A percentile compares a stretch with the other conserved stretches of the same genome.
Evolutionary conservation across 352 stramenopile species (phyloP).

Genomic region (Phytophthora sp.): DNA sequence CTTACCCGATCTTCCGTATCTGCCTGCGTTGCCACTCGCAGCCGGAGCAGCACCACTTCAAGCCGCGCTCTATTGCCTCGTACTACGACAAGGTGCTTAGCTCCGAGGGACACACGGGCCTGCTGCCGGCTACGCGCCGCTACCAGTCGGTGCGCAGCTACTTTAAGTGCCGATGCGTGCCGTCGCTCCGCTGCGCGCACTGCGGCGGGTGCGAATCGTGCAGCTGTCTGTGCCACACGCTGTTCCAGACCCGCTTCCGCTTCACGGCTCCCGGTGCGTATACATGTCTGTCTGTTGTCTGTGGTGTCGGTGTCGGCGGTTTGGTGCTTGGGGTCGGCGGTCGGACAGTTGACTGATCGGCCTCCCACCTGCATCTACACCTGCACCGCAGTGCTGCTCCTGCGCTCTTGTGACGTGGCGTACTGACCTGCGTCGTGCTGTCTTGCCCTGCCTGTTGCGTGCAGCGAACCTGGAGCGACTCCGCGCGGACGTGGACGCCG

Average conservation of each 20-base stretch:
- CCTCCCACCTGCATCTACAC: constrained; percentile 6
- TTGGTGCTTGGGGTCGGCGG: too few species aligned
- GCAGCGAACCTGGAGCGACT: constrained; percentile 47
- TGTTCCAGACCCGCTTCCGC: constrained; percentile 88
- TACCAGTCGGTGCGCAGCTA: constrained; percentile 73
- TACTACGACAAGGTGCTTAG: constrained; percentile 76
- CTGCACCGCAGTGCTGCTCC: too few species aligned
- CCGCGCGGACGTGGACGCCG: constrained; percentile 45
- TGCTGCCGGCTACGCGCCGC: constrained; percentile 61
- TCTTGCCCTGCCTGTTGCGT: constrained; percentile 12
- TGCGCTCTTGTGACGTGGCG: not conserved
- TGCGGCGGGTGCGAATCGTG: constrained; percentile 85
- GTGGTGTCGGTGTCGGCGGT: too few species aligned
- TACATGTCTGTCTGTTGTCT: not conserved
- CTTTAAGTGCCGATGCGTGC: constrained; percentile 76
- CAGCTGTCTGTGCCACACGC: constrained; percentile 82
- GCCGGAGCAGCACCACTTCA: constrained; percentile 78
- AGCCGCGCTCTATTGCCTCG: constrained; percentile 57
- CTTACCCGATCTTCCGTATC: constrained; percentile 69
- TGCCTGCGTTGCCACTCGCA: constrained; percentile 77
- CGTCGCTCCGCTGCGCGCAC: constrained; percentile 62
- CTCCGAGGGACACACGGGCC: constrained; percentile 76
- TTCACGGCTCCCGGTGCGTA: constrained; percentile 72
- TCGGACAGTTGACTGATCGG: not conserved
- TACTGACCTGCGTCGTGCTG: constrained; percentile 9